Conservation (phyloP, 352 stramenopile species). For the Globisporangium carolinianum region DNA sequence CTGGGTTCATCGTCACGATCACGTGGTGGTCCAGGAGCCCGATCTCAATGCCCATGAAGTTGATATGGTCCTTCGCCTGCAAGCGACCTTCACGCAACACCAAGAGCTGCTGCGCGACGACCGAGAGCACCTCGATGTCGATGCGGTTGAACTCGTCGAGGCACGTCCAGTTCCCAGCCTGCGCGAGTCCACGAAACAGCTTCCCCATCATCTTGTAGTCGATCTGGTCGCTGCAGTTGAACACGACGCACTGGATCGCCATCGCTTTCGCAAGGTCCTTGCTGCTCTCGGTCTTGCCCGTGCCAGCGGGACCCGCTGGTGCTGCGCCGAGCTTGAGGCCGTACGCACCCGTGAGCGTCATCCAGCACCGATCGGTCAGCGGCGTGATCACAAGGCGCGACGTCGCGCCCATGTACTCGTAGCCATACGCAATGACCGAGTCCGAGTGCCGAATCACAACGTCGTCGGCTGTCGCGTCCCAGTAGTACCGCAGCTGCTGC, state of each 20-base stretch:
- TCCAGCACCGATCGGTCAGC: conserved; percentile 93
- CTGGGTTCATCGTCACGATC: conserved; percentile 98
- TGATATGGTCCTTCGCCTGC: conserved; percentile 86
- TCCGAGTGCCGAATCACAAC: conserved; percentile 87
- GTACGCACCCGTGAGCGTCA: conserved; percentile 93
- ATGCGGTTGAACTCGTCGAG: conserved; percentile 96
- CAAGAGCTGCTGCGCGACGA: conserved; percentile 89
- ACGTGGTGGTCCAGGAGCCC: conserved; percentile 94
- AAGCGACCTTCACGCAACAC: conserved; percentile 71
- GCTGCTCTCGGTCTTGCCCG: conserved; percentile 94
- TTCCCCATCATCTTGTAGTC: conserved; percentile 98
- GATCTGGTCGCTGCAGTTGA: conserved; percentile 95
- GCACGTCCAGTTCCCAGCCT: conserved; percentile 87
- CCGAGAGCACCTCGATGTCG: conserved; percentile 91
- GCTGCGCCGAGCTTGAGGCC: conserved; percentile 91
- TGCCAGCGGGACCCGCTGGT: conserved; percentile 91
- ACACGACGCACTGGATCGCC: conserved; percentile 93
- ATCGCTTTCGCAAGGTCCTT: conserved; percentile 94
- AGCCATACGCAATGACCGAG: conserved; percentile 88
- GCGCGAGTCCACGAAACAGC: conserved; percentile 90
- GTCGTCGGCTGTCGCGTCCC: conserved; percentile 84
- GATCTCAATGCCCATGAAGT: conserved; percentile 96
- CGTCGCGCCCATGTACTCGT: conserved; percentile 93
- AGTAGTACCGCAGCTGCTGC: conserved; percentile 93
- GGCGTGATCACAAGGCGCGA: conserved; percentile 83